Conservation (phyloP, 305 asterid genomes). For the Striga hermonthica region DNA sequence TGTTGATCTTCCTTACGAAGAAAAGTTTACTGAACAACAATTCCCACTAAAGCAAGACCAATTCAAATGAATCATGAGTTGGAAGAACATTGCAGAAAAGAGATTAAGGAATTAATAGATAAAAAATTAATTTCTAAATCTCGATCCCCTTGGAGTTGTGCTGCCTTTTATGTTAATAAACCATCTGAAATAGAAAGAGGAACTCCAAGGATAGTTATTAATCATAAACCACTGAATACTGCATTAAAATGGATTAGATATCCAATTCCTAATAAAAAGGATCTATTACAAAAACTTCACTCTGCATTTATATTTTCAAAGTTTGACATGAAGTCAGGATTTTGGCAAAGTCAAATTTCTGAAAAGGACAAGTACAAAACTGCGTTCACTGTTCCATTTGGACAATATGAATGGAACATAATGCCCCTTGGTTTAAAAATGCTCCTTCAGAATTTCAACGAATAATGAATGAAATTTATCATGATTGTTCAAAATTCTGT, state of each 20-base stretch:
- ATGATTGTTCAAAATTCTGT: not conserved
- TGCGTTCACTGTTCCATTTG: not conserved
- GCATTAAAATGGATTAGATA: not conserved
- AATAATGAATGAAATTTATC: not conserved
- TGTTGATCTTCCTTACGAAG: not conserved
- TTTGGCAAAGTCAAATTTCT: not conserved
- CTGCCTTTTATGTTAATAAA: not conserved
- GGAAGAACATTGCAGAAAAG: not conserved
- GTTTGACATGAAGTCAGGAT: not conserved
- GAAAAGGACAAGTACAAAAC: not conserved
- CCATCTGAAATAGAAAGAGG: conserved; percentile 7
- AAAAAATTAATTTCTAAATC: not conserved
- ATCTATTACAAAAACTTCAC: not conserved
- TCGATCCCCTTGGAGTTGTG: not conserved
- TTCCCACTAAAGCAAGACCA: not conserved
- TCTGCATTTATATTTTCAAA: not conserved
- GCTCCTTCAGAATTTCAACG: not conserved
- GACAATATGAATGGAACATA: not conserved
- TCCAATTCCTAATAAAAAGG: conserved; percentile 3
- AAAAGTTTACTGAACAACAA: not conserved
- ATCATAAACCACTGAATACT: not conserved
- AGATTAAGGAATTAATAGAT: not conserved
- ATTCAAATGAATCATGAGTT: not conserved
- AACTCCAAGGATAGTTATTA: not conserved
- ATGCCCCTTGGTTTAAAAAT: conserved; percentile 1